Evolutionary conservation across 345 rosid genomes (phyloP).

Genomic region (Alliaria petiolata): DNA sequence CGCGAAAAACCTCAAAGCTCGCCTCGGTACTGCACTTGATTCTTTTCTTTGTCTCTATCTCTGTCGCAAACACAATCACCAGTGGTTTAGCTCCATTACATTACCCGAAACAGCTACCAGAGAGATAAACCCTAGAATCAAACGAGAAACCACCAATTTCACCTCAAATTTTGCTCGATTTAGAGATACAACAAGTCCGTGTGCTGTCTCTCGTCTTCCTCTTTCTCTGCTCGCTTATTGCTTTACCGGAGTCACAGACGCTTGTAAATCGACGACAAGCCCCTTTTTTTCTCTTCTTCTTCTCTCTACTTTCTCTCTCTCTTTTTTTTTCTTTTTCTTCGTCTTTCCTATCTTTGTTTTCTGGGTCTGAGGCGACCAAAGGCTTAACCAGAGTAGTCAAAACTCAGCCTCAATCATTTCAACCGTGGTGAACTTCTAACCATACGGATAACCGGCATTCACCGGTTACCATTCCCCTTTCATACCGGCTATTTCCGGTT

Average conservation of each 20-base stretch:
- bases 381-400: constrained; percentile 69
- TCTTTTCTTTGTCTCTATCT: not conserved
- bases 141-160: constrained; percentile 19
- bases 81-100: constrained; percentile 27
- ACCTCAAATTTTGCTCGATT: constrained; percentile 35
- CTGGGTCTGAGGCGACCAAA: constrained; percentile 36
- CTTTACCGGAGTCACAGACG: constrained; percentile 28
- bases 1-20: constrained; percentile 4
- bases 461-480: constrained; percentile 37
- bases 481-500: constrained; percentile 36
- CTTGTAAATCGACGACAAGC: constrained; percentile 26
- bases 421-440: constrained; percentile 82
- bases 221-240: not conserved
- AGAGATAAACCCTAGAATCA: constrained; percentile 19
- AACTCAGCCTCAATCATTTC: constrained; percentile 53
- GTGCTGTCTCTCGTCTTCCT: constrained; percentile 27
- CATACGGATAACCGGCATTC: constrained; percentile 45
- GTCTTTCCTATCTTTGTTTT: constrained; percentile 26
- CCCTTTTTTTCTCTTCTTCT: constrained; percentile 7
- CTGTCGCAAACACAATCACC: constrained; percentile 15
- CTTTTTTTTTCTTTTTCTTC: not conserved
- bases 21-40: not conserved
- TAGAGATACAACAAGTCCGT: constrained; percentile 15
- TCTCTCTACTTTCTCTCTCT: too few relatives aligned
- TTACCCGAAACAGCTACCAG: constrained; percentile 2